Evolutionary conservation across 1,139 yeast species (phyloP), one percentile per base, ranked within the genome.

Genomic region (Zygosaccharomyces pseudobailii): DNA sequence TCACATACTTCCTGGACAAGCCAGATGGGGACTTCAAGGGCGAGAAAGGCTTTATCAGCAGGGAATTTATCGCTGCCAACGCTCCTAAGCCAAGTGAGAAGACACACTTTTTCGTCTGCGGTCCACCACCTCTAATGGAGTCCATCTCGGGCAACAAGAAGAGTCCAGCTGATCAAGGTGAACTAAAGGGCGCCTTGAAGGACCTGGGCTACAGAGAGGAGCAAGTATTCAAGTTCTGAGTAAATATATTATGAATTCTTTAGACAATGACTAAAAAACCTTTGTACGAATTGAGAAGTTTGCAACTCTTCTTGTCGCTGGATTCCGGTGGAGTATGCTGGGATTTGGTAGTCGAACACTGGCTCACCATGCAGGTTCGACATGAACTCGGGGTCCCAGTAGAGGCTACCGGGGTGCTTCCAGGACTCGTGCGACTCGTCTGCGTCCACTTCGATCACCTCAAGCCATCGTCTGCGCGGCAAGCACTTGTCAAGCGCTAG

Each of bases 161-260:
- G 40, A 82, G 95, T 46, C 95, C 97, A 59, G 65, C 83, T 48
- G 97, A 90, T 65, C 98, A 92, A 74, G 98, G 98, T 70, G 96
- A 87, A 71, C 79, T 94, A 50, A 74, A 82, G 34, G 99, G 99
- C 63, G 79, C 81, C 46, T 80, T 94, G 67, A 81, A 81, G 62
- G 97, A 92, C 37, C 78, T 94, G 59, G 97, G 97, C 48, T 90
- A 78, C 80, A 71, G 79, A 69, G 84, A 87, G 74, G 90, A 86
- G 52, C 82, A 87, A 63, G 97, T 92, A 45, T 90, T 80, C 73
- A 92, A 92, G 75, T 92, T 88, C 68, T 92, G 80, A 62, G 45
- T 31, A 36, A 9, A 34, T 6, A 34, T 13, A 17, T 33, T 33
- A 13, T 34, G 30, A 32, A 20, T 21, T 42, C 35, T 38, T 46